Evolutionary conservation across 345 rosid genomes (phyloP).

Genomic region (Dovyalis caffra): DNA sequence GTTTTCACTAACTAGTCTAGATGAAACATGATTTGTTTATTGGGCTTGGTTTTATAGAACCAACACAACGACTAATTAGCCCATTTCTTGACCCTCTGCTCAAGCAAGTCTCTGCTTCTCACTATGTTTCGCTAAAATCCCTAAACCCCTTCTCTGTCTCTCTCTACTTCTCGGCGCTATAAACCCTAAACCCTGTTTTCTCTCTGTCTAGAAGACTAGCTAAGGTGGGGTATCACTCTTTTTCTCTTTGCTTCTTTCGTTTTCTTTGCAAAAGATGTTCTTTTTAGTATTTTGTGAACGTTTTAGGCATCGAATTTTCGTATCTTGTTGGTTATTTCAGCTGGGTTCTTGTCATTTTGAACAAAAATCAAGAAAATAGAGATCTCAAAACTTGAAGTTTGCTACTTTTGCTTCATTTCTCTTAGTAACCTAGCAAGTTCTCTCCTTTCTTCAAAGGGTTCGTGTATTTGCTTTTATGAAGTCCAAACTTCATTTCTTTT

Average conservation of each 20-base stretch:
- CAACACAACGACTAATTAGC: neutral
- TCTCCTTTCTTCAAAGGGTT: neutral
- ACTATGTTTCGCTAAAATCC: neutral
- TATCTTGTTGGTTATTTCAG: neutral
- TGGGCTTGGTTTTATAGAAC: neutral
- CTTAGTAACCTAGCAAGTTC: neutral
- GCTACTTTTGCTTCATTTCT: neutral
- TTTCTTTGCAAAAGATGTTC: too few species aligned
- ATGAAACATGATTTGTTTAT: neutral
- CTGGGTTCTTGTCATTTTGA: neutral
- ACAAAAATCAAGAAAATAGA: neutral
- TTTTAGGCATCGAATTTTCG: neutral
- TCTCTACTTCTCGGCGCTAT: neutral
- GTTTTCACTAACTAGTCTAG: too few species aligned
- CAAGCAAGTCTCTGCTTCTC: neutral
- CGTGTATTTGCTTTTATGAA: neutral
- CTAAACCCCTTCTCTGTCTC: neutral
- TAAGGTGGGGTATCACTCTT: neutral
- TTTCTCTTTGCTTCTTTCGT: neutral
- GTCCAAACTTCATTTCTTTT: neutral
- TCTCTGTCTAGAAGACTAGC: neutral
- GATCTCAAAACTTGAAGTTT: neutral
- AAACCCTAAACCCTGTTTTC: constrained; percentile 22
- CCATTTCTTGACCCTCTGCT: neutral
- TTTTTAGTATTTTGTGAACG: neutral